A percentile compares a stretch with the other conserved stretches of the same genome.
Conservation (phyloP, 208 protist genomes). For the Wallacemonas rigidus region DNA sequence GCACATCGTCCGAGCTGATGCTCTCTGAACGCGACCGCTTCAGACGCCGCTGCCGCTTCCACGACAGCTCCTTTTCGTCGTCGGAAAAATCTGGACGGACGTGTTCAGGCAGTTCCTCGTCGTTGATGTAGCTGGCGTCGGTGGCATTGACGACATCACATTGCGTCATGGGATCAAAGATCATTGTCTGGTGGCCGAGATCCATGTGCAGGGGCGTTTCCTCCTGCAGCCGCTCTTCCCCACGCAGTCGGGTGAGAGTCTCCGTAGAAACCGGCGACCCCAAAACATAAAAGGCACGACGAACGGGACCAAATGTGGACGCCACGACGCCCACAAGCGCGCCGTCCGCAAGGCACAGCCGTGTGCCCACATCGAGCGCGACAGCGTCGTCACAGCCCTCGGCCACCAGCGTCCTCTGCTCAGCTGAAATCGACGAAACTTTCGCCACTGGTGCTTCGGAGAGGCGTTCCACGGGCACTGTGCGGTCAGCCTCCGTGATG, state of each 20-base stretch:
- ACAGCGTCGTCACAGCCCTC: constrained; percentile 42
- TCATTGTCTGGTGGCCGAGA: constrained; percentile 47
- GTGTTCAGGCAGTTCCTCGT: constrained; percentile 82
- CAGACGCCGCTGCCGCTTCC: constrained; percentile 69
- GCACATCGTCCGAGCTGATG: constrained; percentile 45
- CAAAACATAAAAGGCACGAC: constrained; percentile 55
- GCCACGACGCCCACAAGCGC: constrained; percentile 49
- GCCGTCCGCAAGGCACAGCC: constrained; percentile 66
- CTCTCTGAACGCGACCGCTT: constrained; percentile 24
- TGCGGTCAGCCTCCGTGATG: constrained; percentile 5
- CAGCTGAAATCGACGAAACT: constrained; percentile 34
- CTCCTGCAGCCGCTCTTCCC: constrained; percentile 13
- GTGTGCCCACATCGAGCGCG: constrained; percentile 66
- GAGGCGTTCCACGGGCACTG: constrained; percentile 44
- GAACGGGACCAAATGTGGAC: constrained; percentile 68
- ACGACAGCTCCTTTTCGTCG: constrained; percentile 81
- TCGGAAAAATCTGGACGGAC: constrained; percentile 88
- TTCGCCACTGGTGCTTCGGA: constrained; percentile 59
- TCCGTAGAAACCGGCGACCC: constrained; percentile 14
- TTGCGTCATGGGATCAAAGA: constrained; percentile 53
- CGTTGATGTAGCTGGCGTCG: constrained; percentile 89
- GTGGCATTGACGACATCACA: constrained; percentile 68
- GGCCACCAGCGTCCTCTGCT: constrained; percentile 42
- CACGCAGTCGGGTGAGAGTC: neutral
- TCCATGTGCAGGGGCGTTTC: constrained; percentile 59